A percentile compares a stretch with the other conserved stretches of the same genome.
These are phyloP conservation scores for Penicillium ochrochloron DNA, from an alignment of 495 filamentous ascomycete species.

Conservation along the genomic window DNA sequence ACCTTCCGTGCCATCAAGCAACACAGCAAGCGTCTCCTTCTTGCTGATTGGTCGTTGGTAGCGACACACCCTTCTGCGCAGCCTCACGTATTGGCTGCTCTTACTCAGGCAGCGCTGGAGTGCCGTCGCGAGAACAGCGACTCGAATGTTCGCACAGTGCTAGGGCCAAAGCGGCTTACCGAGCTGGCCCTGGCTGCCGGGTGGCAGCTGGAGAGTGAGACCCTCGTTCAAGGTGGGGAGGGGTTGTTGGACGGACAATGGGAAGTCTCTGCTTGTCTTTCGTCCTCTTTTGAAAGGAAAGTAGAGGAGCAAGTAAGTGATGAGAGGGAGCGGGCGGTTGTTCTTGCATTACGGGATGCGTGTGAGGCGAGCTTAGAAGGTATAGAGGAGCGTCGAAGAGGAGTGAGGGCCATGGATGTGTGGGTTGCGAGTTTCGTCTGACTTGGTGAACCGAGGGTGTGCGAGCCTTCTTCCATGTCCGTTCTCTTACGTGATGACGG, in stretches of 20 bases:
- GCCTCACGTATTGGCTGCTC: not conserved
- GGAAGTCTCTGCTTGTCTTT: not conserved
- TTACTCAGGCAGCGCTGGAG: not conserved
- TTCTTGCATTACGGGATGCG: not conserved
- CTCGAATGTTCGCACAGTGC: constrained; percentile 52
- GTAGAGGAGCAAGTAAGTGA: not conserved
- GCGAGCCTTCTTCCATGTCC: not conserved
- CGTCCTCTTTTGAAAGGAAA: not conserved
- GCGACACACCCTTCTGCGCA: not conserved
- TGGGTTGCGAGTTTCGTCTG: not conserved
- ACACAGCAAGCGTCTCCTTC: not conserved
- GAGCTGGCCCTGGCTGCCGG: constrained; percentile 32
- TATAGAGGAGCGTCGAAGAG: not conserved
- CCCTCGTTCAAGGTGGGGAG: not conserved
- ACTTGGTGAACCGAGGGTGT: not conserved
- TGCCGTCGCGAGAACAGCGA: constrained; percentile 16
- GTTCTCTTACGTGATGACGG: not conserved
- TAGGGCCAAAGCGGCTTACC: constrained; percentile 37
- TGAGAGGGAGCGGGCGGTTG: not conserved
- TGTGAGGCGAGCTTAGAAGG: not conserved
- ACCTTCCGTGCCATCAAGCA: not conserved
- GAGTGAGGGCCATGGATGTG: not conserved
- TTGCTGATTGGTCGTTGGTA: not conserved
- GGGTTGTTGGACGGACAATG: not conserved
- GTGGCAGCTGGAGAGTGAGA: constrained; percentile 37